Percentiles rank a stretch among this genome's conserved stretches.
Evolutionary conservation across 2,329 filamentous ascomycete genomes (phyloP).

Genomic region (Pseudogymnoascus sp.): DNA sequence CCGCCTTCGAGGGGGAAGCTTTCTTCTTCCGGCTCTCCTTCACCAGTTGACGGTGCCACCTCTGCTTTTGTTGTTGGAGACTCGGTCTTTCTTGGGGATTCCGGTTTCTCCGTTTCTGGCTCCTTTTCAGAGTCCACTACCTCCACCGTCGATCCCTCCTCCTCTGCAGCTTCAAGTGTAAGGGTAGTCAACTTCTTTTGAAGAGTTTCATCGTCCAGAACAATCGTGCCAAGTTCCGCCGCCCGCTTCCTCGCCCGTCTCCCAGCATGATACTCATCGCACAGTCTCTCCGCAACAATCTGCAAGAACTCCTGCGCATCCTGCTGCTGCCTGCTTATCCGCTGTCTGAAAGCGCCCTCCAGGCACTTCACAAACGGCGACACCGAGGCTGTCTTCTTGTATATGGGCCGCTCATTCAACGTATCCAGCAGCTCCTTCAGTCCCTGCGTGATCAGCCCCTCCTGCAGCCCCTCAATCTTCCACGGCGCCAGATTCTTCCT

Average conservation of each 20-base stretch:
- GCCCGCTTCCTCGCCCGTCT: constrained; percentile 61
- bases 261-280: constrained; percentile 89
- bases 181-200: not conserved
- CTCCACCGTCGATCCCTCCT: constrained; percentile 6
- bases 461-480: constrained; percentile 64
- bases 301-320: constrained; percentile 97
- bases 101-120: not conserved
- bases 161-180: not conserved
- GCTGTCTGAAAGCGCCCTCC: constrained; percentile 78
- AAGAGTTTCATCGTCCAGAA: constrained; percentile 7
- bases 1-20: constrained; percentile 89
- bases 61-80: not conserved
- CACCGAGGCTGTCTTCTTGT: constrained; percentile 87
- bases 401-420: constrained; percentile 87
- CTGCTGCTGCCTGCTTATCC: constrained; percentile 90
- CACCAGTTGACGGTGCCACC: constrained; percentile 18
- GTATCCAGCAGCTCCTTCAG: constrained; percentile 88
- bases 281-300: constrained; percentile 82
- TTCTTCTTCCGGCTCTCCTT: constrained; percentile 44
- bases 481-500: constrained; percentile 44
- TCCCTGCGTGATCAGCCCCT: constrained; percentile 74
- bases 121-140: constrained; percentile 4
- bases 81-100: not conserved
- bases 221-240: not conserved
- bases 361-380: constrained; percentile 75